Conservation (phyloP, 2,329 filamentous ascomycete species). For the Ophiostoma himal-ulmi region DNA sequence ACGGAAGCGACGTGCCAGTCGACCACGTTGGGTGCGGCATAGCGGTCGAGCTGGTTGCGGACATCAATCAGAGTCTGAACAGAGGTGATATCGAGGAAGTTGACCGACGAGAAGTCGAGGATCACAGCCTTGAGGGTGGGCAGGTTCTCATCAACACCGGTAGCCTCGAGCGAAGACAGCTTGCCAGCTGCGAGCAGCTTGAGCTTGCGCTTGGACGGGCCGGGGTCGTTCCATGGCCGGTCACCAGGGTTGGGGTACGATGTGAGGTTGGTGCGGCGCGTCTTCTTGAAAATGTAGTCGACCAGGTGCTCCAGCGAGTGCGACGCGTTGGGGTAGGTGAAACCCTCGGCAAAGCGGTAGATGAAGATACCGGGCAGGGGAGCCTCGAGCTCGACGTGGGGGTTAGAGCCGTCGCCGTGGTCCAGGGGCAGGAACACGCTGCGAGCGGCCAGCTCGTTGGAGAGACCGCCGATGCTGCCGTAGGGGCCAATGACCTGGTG, state of each 20-base stretch:
- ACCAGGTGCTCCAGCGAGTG: constrained; percentile 78
- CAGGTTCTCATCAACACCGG: constrained; percentile 27
- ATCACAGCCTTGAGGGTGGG: constrained; percentile 45
- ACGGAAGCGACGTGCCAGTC: constrained; percentile 53
- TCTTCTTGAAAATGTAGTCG: constrained; percentile 60
- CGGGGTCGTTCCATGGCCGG: constrained; percentile 91
- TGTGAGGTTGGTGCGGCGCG: constrained; percentile 68
- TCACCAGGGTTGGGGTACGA: constrained; percentile 64
- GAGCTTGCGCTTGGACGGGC: constrained; percentile 50
- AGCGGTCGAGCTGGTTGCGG: constrained; percentile 48
- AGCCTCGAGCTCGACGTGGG: constrained; percentile 67
- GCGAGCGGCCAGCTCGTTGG: constrained; percentile 49
- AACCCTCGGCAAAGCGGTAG: constrained; percentile 89
- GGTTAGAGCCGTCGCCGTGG: constrained; percentile 87
- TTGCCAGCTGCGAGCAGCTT: constrained; percentile 29
- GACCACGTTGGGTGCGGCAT: constrained; percentile 43
- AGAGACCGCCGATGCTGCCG: constrained; percentile 47
- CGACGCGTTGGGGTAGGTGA: constrained; percentile 92
- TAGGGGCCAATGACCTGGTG: constrained; percentile 42
- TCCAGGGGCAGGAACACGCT: constrained; percentile 84
- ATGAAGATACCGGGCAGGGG: constrained; percentile 93
- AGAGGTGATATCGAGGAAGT: constrained; percentile 52
- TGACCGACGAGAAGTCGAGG: constrained; percentile 53
- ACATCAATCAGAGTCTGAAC: constrained; percentile 53
- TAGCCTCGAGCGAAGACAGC: constrained; percentile 21